Evolutionary conservation across 345 rosid species (phyloP).

Genomic region (Draba incana): DNA sequence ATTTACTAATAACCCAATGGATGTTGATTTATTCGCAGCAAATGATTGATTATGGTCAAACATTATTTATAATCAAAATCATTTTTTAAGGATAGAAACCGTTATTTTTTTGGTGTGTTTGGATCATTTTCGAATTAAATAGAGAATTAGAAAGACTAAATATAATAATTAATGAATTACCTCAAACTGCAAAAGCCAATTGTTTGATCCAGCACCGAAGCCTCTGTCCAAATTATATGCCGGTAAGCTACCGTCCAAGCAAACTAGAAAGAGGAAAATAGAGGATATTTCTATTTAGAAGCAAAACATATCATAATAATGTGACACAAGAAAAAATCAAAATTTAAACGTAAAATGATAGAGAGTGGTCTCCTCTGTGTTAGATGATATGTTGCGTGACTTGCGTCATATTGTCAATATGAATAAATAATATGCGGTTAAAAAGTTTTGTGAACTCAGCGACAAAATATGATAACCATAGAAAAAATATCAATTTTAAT

Average conservation of each 20-base stretch:
- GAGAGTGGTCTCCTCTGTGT: too few relatives aligned
- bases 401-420: neutral
- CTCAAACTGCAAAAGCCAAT: slow-evolving; percentile 96
- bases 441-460: neutral
- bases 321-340: neutral
- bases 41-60: slow-evolving; percentile 15
- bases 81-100: neutral
- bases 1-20: slow-evolving; percentile 1
- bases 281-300: neutral
- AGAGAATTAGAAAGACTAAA: neutral
- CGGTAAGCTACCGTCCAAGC: slow-evolving; percentile 96
- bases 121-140: neutral
- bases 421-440: neutral
- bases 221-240: slow-evolving; percentile 85
- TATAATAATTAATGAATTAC: slow-evolving; percentile 46
- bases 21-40: neutral
- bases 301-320: neutral
- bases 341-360: slow-evolving; percentile 19
- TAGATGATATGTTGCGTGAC: neutral
- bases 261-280: slow-evolving; percentile 52
- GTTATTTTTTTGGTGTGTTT: neutral
- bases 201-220: slow-evolving; percentile 71
- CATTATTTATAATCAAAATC: neutral
- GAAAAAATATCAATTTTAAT: neutral
- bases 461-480: neutral